Evolutionary conservation across 768 basidiomycete genomes (phyloP).

Genomic region (Guyanaporus albipodus): DNA sequence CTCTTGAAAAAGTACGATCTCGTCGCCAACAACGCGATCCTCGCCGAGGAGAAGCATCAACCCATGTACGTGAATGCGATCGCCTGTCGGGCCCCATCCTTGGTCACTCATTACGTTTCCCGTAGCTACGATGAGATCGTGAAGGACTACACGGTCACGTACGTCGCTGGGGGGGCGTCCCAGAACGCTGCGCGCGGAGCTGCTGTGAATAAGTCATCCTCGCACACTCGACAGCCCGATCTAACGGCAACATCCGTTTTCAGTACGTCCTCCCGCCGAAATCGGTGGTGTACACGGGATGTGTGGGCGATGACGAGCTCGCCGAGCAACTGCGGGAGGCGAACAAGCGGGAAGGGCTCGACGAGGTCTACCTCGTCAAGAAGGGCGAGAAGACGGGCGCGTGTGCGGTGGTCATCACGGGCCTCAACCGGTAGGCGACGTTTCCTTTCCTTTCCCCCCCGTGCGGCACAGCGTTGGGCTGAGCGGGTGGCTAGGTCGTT

Average conservation of each 20-base stretch:
- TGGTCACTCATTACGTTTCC: not conserved
- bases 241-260: not conserved
- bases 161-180: constrained; percentile 95
- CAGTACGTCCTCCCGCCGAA: constrained; percentile 87
- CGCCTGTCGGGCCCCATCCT: not conserved
- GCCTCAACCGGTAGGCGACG: constrained; percentile 74
- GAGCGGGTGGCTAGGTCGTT: constrained; percentile 57
- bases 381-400: constrained; percentile 89
- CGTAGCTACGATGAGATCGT: constrained; percentile 86
- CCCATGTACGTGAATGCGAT: constrained; percentile 53
- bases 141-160: constrained; percentile 69
- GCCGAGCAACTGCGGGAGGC: constrained; percentile 84
- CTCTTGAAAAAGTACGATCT: constrained; percentile 87
- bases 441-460: not conserved
- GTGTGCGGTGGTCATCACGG: constrained; percentile 93
- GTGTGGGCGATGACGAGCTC: constrained; percentile 91
- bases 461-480: not conserved
- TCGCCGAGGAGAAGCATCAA: constrained; percentile 85
- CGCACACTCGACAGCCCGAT: not conserved
- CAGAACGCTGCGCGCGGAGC: constrained; percentile 97
- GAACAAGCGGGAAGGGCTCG: constrained; percentile 88
- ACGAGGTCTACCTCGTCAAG: constrained; percentile 85
- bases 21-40: constrained; percentile 93
- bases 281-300: constrained; percentile 92
- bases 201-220: constrained; percentile 57